Base-by-base conservation (phyloP, 495 filamentous ascomycete species). In the Talaromyces adpressus region DNA sequence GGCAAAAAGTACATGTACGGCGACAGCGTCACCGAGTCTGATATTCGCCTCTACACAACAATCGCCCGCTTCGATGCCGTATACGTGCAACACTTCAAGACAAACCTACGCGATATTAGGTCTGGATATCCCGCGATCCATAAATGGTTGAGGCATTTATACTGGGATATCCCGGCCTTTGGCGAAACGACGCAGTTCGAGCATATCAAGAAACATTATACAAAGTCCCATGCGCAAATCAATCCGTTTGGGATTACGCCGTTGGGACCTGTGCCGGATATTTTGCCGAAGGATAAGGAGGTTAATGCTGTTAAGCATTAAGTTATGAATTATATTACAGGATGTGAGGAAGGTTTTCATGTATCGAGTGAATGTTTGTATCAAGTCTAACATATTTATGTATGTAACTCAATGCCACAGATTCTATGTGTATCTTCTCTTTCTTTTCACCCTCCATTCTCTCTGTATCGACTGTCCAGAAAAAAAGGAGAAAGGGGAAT, bases 61-160 rank as follows among this genome's bases (percentile, higher is more conserved):
- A 87, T 96, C 56, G 76, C 93, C 62, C 84, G 92, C 34, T 96
- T 96, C 75, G 92, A 96, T 68, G 81, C 85, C 12, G 90, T 94
- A 47, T 96, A 96, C 68, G 91, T 95, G 4, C 91, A 94, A 80
- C 91, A 95, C 73, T 97, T 97, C 81, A 96, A 96, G 79, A 92
- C 89, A 71, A 97, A 97, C 71, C 73, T 96, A 45, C 81, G 87
- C 7, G 91, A 91, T 75, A 95, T 97, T 62, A 77, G 92, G 3
- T 85, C 83, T 23, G 91, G 90, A 6, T 93, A 86, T 68, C 89
- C 89, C 27, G 74, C 78, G 60, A 75, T 91, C 52, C 87, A 91
- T 67, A 77, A 75, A 56, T 91, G 89, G 89, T 65, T 91, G 62
- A 75, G 88, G 6, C 71, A 77, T 22, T 69, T 90, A 63, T 91